phyloP scores from a whole-genome alignment of 768 basidiomycete species.

The Trametes sanguinea region DNA sequence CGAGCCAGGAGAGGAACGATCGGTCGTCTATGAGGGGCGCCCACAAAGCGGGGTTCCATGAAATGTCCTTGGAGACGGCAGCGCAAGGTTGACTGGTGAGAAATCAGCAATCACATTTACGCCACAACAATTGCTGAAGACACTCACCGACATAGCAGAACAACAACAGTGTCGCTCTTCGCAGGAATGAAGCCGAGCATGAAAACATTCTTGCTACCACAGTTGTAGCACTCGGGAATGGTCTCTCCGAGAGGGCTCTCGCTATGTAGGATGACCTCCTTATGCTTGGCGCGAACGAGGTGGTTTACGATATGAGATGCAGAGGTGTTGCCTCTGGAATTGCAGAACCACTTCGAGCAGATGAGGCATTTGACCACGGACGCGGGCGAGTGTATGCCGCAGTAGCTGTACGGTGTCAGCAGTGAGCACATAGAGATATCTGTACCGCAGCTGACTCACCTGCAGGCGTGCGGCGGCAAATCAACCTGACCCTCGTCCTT shows the following conservation, averaged over 20 bases:
- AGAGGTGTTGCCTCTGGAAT: conserved; percentile 95
- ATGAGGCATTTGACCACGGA: conserved; percentile 95
- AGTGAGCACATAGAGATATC: not conserved
- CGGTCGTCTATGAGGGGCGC: conserved; percentile 98
- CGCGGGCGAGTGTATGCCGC: conserved; percentile 96
- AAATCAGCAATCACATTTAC: not conserved
- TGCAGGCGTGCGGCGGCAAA: conserved; percentile 93
- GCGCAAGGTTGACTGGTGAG: conserved; percentile 89
- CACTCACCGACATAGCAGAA: conserved; percentile 89
- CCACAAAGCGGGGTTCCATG: conserved; percentile 98
- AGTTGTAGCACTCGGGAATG: conserved; percentile 98
- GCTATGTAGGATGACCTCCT: conserved; percentile 95
- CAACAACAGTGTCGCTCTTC: conserved; percentile 98
- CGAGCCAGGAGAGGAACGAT: conserved; percentile 98
- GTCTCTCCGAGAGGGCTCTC: conserved; percentile 97
- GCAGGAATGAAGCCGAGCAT: conserved; percentile 99
- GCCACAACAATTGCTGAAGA: conserved; percentile 3
- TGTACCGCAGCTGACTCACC: conserved; percentile 49
- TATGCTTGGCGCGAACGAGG: conserved; percentile 98
- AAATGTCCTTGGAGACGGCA: conserved; percentile 95
- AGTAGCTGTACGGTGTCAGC: conserved; percentile 62
- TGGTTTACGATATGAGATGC: conserved; percentile 99
- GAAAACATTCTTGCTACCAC: conserved; percentile 99
- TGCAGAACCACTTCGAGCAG: conserved; percentile 98
- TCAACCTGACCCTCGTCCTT: conserved; percentile 80